These are phyloP conservation scores for Anethum foeniculum DNA, from an alignment of 140 eudicot species.

Conservation along the genomic window DNA sequence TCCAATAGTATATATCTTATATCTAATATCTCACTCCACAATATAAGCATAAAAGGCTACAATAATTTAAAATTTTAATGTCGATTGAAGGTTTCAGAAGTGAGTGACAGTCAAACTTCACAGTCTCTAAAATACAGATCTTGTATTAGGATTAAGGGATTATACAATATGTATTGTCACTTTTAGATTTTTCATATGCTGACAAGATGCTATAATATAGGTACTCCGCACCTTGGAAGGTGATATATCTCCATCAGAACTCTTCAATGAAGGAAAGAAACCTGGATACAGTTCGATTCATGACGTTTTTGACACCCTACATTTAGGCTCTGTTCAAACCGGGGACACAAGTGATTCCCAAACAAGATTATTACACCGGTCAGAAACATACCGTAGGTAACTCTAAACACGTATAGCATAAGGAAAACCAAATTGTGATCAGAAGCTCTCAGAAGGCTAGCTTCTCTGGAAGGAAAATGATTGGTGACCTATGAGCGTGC, in stretches of 20 bases:
- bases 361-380: background rate
- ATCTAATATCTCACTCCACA: background rate
- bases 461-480: background rate
- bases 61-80: background rate
- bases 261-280: conserved; percentile 34
- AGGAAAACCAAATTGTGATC: background rate
- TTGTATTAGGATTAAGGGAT: background rate
- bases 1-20: background rate
- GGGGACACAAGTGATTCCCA: background rate
- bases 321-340: background rate
- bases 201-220: conserved; percentile 10
- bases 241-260: conserved; percentile 33
- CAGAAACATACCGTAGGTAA: background rate
- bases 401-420: background rate
- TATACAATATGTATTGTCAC: background rate
- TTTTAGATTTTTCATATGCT: background rate
- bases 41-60: background rate
- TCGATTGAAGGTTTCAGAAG: background rate
- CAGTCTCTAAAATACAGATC: background rate
- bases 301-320: background rate
- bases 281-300: conserved; percentile 33
- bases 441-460: background rate
- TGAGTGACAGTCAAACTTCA: background rate
- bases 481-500: background rate
- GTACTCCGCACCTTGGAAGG: conserved; percentile 52